Percentiles rank a stretch among this genome's conserved stretches.
These are phyloP conservation scores for Schizosaccharomyces lindneri DNA, from an alignment of 805 yeast species.

Conservation along the genomic window DNA sequence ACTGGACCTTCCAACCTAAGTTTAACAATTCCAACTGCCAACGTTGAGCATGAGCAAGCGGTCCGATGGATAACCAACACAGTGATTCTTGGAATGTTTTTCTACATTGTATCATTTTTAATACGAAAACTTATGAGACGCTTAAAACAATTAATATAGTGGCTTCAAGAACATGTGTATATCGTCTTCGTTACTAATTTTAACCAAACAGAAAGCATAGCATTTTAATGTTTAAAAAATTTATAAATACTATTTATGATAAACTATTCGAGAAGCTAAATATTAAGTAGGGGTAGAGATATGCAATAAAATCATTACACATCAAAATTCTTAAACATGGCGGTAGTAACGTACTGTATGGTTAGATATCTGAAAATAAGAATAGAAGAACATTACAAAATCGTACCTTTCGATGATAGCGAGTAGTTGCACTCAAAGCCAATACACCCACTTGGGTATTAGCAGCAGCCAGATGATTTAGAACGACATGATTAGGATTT, in stretches of 20 bases:
- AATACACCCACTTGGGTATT: constrained; percentile 79
- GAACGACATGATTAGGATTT: constrained; percentile 81
- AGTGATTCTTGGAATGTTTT: not conserved
- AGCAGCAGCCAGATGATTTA: constrained; percentile 87
- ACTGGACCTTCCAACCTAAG: not conserved
- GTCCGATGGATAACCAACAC: not conserved
- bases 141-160: no score
- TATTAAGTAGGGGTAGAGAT: not conserved
- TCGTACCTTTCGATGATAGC: constrained; percentile 43
- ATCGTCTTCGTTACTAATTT: no score
- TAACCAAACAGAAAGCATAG: no score
- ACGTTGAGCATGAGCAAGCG: not conserved
- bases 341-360: not conserved
- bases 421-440: constrained; percentile 75
- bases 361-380: not conserved
- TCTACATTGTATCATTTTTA: not conserved
- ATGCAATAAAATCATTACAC: not conserved
- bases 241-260: no score
- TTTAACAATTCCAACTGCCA: not conserved
- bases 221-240: no score
- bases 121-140: no score
- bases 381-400: not conserved
- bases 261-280: no score
- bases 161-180: no score
- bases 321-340: not conserved